Base-by-base conservation (phyloP, 495 filamentous ascomycete genomes). In the Xylaria venustula region DNA sequence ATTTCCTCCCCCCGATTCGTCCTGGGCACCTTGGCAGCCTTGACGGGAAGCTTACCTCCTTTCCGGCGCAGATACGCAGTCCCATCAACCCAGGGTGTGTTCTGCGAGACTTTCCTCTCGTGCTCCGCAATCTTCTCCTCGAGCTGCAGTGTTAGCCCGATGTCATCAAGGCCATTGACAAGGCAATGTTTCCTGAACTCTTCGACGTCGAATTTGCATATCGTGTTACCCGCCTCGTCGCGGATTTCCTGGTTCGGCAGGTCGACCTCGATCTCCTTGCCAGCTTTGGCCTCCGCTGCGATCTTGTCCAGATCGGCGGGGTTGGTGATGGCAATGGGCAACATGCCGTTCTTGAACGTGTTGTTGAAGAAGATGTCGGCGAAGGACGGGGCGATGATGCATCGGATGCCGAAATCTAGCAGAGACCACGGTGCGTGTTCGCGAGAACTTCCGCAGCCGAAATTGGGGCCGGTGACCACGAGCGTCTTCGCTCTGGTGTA, bases 311-410 rank as follows among this genome's bases (percentile, higher is more conserved):
- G 80, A 15, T 80, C 84, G 8, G 66, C 81, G 47, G 86, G 71
- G 72, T 93, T 84, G 34, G 81, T 77, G 72, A 98, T 89, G 37
- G 81, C 75, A 63, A 97, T 83, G 25, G 93, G 93, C 37, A 98
- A 83, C 94, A 98, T 98, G 76, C 93, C 94, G 78, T 98, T 98
- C 83, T 98, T 98, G 85, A 97, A 97, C 17, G 91, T 95, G 79
- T 98, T 98, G 84, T 97, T 98, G 86, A 92, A 96, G 85, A 97
- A 97, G 76, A 98, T 98, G 70, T 98, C 94, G 60, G 92, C 93
- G 68, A 90, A 98, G 15, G 87, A 90, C 11, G 92, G 91, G 1
- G 93, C 94, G 65, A 98, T 96, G 63, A 98, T 83, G 71, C 89
- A 92, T 68, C 88, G 90, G 78, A 98, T 94, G 59, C 94, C 94